These are phyloP conservation scores for Pythium phragmiticola DNA, from an alignment of 352 stramenopile genomes.

Conservation along the genomic window DNA sequence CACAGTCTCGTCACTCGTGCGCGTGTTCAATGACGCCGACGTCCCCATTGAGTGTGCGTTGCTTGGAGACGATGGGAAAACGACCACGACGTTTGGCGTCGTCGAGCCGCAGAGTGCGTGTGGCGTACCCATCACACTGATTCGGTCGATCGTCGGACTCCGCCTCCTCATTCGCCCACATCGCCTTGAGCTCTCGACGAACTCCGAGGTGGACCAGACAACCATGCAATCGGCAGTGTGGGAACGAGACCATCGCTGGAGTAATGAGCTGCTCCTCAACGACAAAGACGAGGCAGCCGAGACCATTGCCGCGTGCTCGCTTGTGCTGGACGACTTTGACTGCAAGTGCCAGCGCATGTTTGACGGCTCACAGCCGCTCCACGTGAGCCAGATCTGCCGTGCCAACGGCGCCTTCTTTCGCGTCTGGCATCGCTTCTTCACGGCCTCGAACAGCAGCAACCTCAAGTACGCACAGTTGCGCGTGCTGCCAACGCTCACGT, in stretches of 20 bases:
- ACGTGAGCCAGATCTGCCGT: constrained; percentile 66
- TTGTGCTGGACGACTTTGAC: constrained; percentile 68
- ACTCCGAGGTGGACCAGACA: no score
- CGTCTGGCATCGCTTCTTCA: constrained; percentile 60
- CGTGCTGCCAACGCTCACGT: constrained; percentile 58
- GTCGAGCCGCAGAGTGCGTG: constrained; percentile 63
- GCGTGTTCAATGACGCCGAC: constrained; percentile 74
- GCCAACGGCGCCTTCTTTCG: constrained; percentile 74
- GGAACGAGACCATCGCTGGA: constrained; percentile 69
- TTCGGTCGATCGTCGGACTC: constrained; percentile 50
- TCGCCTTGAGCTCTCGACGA: background rate
- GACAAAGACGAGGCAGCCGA: constrained; percentile 60
- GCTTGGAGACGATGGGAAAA: constrained; percentile 55
- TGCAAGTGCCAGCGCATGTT: constrained; percentile 82
- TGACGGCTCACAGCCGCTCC: constrained; percentile 65
- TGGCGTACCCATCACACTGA: constrained; percentile 66
- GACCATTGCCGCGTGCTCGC: constrained; percentile 61
- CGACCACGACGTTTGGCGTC: constrained; percentile 52
- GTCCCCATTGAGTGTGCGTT: constrained; percentile 58
- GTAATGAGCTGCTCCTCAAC: constrained; percentile 75
- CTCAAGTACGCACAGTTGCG: constrained; percentile 70
- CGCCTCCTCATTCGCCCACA: constrained; percentile 68
- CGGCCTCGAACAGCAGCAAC: constrained; percentile 59
- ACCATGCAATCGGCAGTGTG: constrained; percentile 7
- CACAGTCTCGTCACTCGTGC: constrained; percentile 75